Conservation (phyloP, 2,329 filamentous ascomycete genomes). For the Neophaeococcomyces aloes region DNA sequence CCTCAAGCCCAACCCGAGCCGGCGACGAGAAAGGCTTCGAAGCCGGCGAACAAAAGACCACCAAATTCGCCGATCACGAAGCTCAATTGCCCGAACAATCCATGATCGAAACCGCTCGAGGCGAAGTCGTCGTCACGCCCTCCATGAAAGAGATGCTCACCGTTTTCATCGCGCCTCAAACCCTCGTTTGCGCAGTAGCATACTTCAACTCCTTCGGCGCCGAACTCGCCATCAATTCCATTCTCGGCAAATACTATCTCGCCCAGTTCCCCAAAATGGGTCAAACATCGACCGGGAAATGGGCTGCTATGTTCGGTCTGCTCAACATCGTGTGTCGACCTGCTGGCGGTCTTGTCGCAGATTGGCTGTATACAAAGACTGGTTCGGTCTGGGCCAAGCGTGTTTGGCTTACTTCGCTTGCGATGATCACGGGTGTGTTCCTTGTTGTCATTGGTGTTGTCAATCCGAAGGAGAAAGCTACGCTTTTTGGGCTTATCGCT, state of each 20-base stretch:
- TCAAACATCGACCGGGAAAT: slow-evolving; percentile 46
- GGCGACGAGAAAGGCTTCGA: slow-evolving; percentile 28
- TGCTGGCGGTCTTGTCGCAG: slow-evolving; percentile 42
- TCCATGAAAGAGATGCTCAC: slow-evolving; percentile 49
- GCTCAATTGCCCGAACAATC: slow-evolving; percentile 39
- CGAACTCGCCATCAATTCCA: slow-evolving; percentile 51
- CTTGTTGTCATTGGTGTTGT: slow-evolving; percentile 53
- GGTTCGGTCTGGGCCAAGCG: slow-evolving; percentile 54
- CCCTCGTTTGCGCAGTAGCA: slow-evolving; percentile 29
- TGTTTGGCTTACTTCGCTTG: slow-evolving; percentile 46
- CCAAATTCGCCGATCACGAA: slow-evolving; percentile 29
- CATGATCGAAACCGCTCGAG: slow-evolving; percentile 42
- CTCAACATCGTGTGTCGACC: slow-evolving; percentile 41
- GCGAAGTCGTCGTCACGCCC: slow-evolving; percentile 55
- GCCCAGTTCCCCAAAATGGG: slow-evolving; percentile 45
- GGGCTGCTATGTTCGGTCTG: slow-evolving; percentile 46
- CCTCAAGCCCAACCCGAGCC: slow-evolving; percentile 13
- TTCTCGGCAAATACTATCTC: slow-evolving; percentile 50
- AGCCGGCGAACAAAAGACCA: slow-evolving; percentile 21
- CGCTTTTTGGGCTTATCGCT: slow-evolving; percentile 66
- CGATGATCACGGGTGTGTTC: slow-evolving; percentile 48
- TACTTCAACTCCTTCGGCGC: slow-evolving; percentile 54
- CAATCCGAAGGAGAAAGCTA: slow-evolving; percentile 50
- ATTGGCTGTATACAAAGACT: slow-evolving; percentile 45
- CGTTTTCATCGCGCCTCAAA: slow-evolving; percentile 52